phyloP scores from a whole-genome alignment of 345 rosid genomes.

The Hypericum perforatum region DNA sequence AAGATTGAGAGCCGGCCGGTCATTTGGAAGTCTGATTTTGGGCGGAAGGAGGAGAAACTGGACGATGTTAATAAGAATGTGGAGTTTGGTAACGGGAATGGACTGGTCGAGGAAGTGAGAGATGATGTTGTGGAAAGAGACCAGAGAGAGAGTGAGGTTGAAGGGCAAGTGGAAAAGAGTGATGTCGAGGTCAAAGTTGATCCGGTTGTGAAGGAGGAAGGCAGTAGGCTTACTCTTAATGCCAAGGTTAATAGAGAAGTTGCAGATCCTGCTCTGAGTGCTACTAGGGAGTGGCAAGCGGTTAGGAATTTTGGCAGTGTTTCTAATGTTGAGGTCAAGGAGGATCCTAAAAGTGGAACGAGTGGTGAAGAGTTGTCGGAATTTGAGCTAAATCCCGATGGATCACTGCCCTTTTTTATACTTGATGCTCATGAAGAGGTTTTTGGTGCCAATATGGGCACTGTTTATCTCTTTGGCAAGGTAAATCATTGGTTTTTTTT shows the following conservation, averaged over 20 bases:
- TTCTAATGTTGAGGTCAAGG: slow-evolving; percentile 11
- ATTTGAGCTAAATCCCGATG: slow-evolving; percentile 62
- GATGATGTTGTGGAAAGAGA: not conserved
- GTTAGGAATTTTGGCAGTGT: slow-evolving; percentile 35
- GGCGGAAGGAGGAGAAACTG: slow-evolving; percentile 17
- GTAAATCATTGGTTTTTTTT: slow-evolving; percentile 25
- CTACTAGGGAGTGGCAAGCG: slow-evolving; percentile 79
- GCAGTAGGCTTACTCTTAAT: slow-evolving; percentile 35
- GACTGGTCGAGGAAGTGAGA: slow-evolving; percentile 4
- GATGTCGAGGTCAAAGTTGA: slow-evolving; percentile 28
- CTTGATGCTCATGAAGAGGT: slow-evolving; percentile 81
- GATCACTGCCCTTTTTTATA: slow-evolving; percentile 63
- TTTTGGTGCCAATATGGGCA: slow-evolving; percentile 75
- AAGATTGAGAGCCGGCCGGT: slow-evolving; percentile 15
- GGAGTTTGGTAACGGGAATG: not conserved
- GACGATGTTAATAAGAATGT: slow-evolving; percentile 2
- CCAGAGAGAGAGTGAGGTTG: not conserved
- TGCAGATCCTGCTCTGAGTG: slow-evolving; percentile 60
- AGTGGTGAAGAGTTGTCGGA: slow-evolving; percentile 37
- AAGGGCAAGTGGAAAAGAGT: slow-evolving; percentile 15
- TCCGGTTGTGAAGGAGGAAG: slow-evolving; percentile 24
- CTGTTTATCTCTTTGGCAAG: slow-evolving; percentile 82
- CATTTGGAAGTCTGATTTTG: slow-evolving; percentile 4
- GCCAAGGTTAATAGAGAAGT: slow-evolving; percentile 52
- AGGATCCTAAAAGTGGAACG: slow-evolving; percentile 20